Conservation (phyloP, 371 early-diverging fungal genomes). For the Apophysomyces variabilis region DNA sequence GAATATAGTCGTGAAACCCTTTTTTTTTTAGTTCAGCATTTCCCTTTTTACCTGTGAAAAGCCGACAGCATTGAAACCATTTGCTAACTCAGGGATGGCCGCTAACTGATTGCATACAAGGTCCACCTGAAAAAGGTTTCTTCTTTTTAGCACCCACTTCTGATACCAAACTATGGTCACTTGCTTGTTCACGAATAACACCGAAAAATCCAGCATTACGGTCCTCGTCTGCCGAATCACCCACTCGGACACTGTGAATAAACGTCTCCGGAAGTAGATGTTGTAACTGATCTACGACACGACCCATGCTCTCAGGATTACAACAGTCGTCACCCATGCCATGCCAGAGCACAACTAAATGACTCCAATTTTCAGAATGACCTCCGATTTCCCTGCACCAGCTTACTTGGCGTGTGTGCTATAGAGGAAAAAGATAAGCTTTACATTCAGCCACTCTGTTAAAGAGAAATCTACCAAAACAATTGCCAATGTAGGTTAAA, state of each 20-base stretch:
- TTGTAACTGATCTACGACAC: constrained; percentile 56
- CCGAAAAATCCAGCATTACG: constrained; percentile 86
- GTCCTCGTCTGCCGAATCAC: constrained; percentile 65
- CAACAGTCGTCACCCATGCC: constrained; percentile 93
- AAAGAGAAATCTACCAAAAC: background rate
- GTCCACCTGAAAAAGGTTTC: constrained; percentile 44
- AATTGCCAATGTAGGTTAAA: background rate
- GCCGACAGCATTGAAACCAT: constrained; percentile 92
- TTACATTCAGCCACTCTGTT: background rate
- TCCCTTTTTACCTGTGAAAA: constrained; percentile 79
- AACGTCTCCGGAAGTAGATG: constrained; percentile 66
- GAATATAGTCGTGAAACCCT: background rate
- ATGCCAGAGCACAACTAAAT: constrained; percentile 80
- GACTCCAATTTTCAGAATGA: background rate
- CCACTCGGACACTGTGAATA: constrained; percentile 80
- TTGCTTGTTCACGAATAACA: constrained; percentile 38
- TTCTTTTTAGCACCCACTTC: constrained; percentile 35
- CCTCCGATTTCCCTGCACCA: background rate
- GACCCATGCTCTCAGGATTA: constrained; percentile 71
- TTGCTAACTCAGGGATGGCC: constrained; percentile 55
- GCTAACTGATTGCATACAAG: constrained; percentile 65
- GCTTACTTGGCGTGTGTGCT: constrained; percentile 3
- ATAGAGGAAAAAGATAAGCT: background rate
- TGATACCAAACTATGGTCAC: background rate
- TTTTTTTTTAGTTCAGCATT: background rate